These are phyloP conservation scores for Hypocrella siamensis DNA, from an alignment of 2,329 filamentous ascomycete genomes.

Conservation along the genomic window DNA sequence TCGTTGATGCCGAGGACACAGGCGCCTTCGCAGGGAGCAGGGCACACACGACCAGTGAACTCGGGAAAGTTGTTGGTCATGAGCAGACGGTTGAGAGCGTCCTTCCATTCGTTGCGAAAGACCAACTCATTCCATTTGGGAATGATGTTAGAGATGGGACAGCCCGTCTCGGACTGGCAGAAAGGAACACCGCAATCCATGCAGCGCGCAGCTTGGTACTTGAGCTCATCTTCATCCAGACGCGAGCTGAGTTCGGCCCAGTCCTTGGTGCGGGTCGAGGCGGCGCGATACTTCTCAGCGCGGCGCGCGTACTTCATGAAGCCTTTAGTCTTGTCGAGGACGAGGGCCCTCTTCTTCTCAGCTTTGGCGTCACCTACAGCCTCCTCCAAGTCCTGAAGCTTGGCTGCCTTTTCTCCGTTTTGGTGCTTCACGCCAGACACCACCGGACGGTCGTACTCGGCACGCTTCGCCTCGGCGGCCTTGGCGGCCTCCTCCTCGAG, in stretches of 20 bases:
- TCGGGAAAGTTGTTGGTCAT: constrained; percentile 99
- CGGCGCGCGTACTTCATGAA: constrained; percentile 97
- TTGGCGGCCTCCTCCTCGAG: constrained; percentile 74
- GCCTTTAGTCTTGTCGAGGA: constrained; percentile 92
- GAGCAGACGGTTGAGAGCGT: constrained; percentile 77
- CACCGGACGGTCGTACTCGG: constrained; percentile 65
- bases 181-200: constrained; percentile 99
- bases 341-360: constrained; percentile 79
- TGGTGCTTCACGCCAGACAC: constrained; percentile 50
- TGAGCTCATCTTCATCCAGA: constrained; percentile 84
- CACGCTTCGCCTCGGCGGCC: constrained; percentile 70
- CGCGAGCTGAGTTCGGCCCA: constrained; percentile 85
- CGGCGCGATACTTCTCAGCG: constrained; percentile 80
- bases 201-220: constrained; percentile 91
- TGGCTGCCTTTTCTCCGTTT: constrained; percentile 53
- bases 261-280: constrained; percentile 73
- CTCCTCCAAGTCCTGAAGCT: constrained; percentile 77
- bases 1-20: constrained; percentile 95
- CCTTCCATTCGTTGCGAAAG: constrained; percentile 65
- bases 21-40: constrained; percentile 88
- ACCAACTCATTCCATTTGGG: constrained; percentile 91
- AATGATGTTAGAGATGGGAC: constrained; percentile 94
- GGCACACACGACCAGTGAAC: constrained; percentile 93
- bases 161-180: constrained; percentile 91
- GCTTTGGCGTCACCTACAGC: constrained; percentile 68